These are phyloP conservation scores for Allantophomopsis cytisporea DNA, from an alignment of 2,329 filamentous ascomycete genomes.

Conservation along the genomic window DNA sequence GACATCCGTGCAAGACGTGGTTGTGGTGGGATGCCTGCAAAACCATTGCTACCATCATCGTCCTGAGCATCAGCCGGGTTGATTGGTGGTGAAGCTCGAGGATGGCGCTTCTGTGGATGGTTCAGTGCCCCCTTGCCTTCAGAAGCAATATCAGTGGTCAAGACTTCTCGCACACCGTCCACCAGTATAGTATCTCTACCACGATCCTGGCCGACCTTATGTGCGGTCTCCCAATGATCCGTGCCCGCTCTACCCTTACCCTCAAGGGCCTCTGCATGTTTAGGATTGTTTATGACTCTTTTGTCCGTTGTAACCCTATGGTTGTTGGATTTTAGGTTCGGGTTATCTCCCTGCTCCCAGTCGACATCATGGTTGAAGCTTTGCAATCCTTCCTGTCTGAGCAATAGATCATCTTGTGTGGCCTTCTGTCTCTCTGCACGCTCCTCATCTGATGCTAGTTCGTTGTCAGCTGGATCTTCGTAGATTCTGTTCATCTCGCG, in stretches of 20 bases:
- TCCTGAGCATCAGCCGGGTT: constrained; percentile 4
- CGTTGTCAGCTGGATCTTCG: constrained; percentile 25
- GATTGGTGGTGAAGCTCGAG: constrained; percentile 7
- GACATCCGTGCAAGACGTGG: constrained; percentile 43
- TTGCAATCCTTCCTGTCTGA: constrained; percentile 34
- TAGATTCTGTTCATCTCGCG: constrained; percentile 51
- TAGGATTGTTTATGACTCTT: constrained; percentile 42
- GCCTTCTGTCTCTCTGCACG: neutral
- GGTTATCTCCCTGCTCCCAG: constrained; percentile 19
- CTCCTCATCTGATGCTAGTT: neutral
- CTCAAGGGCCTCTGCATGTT: constrained; percentile 62
- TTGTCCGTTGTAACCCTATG: constrained; percentile 27
- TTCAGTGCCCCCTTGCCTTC: constrained; percentile 50
- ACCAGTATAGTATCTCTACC: constrained; percentile 62
- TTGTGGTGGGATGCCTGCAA: constrained; percentile 42
- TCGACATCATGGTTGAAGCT: constrained; percentile 69
- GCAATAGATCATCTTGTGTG: constrained; percentile 32
- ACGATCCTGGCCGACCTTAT: constrained; percentile 42
- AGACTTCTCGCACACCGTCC: constrained; percentile 54
- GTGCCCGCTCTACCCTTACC: constrained; percentile 44
- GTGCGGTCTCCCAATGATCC: constrained; percentile 61
- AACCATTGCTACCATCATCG: constrained; percentile 17
- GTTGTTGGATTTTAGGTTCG: constrained; percentile 28
- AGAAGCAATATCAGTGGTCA: constrained; percentile 47
- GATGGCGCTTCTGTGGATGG: constrained; percentile 31